Base-by-base conservation (phyloP, 495 filamentous ascomycete genomes). In the Penicillium diatomitis region DNA sequence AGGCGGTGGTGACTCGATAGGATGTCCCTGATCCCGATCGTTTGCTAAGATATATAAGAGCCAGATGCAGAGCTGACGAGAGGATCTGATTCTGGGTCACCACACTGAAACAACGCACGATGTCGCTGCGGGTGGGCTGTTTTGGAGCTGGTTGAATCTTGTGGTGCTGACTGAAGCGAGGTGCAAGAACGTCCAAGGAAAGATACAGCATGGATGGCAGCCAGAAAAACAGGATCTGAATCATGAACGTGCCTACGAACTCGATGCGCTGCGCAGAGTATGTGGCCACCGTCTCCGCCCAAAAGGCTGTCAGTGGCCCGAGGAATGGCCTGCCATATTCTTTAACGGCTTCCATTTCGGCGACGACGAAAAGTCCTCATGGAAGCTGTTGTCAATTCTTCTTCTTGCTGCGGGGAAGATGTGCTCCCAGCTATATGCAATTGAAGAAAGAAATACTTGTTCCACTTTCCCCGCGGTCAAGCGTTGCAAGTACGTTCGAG, bases 81-180 rank as follows among this genome's bases (percentile, higher is more conserved):
- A 75, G 56, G 46, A 71, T 46, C 39, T 80, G 77, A 56, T 77
- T 79, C 27, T 60, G 62, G 0, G 65, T 38, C 4, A 77, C 77
- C 9, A 77, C 60, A 6, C 41, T 8, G 42, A 69, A 48, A 55
- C 78, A 80, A 51, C 69, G 66, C 3, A 51, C 32, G 46, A 79
- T 70, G 38, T 79, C 71, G 6, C 56, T 46, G 2, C 56, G 28
- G 6, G 71, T 71, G 2, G 78, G 77, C 46, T 78, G 76, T 40
- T 71, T 73, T 3, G 71, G 66, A 0, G 67, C 56, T 0, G 74
- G 71, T 48, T 82, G 80, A 48, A 82, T 68, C 49, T 83, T 83
- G 61, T 82, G 76, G 7, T 61, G 56, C 1, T 65, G 60, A 0
- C 77, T 76, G 56, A 78, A 80, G 31, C 46, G 33, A 0, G 79